Evolutionary conservation across 1,284 basidiomycete species (phyloP), one percentile per base, ranked within the genome.

Genomic region (Cyathus olla): DNA sequence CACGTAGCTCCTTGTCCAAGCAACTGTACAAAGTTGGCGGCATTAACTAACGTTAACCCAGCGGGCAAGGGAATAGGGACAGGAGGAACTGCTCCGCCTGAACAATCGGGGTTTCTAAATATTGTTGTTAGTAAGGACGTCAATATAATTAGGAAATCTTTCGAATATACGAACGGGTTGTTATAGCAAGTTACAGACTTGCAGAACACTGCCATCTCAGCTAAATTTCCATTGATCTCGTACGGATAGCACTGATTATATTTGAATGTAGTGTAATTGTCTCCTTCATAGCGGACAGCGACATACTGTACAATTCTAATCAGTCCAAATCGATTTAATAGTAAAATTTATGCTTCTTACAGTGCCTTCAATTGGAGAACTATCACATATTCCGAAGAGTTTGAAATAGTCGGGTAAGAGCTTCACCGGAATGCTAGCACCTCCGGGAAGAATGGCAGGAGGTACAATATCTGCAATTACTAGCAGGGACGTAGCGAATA

Each of bases 1-100:
- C 68, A 69, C 3, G 64, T 67, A 3, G 68, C 66, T 26, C 66
- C 64, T 49, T 69, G 60, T 4, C 68, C 66, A 28, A 67, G 27
- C 6, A 61, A 39, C 40, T 66, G 59, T 5, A 67, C 66, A 42
- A 61, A 69, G 42, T 66, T 62, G 3, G 62, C 66, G 22, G 52
- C 60, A 48, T 69, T 69, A 17, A 63, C 42, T 9, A 69, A 47
- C 1, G 50, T 60, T 5, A 50, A 24, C 24, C 42, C 40, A 15
- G 48, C 52, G 3, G 51, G 40, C 1, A 69, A 40, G 1, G 64
- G 60, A 3, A 69, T 55, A 3, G 60, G 60, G 21, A 64, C 52
- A 5, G 68, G 64, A 13, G 68, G 64, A 13, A 64, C 62, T 8
- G 60, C 64, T 3, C 68, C 68, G 8, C 68, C 67, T 1, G 60